These are phyloP conservation scores for Davidsoniella eucalypti DNA, from an alignment of 2,329 filamentous ascomycete species.

Conservation along the genomic window DNA sequence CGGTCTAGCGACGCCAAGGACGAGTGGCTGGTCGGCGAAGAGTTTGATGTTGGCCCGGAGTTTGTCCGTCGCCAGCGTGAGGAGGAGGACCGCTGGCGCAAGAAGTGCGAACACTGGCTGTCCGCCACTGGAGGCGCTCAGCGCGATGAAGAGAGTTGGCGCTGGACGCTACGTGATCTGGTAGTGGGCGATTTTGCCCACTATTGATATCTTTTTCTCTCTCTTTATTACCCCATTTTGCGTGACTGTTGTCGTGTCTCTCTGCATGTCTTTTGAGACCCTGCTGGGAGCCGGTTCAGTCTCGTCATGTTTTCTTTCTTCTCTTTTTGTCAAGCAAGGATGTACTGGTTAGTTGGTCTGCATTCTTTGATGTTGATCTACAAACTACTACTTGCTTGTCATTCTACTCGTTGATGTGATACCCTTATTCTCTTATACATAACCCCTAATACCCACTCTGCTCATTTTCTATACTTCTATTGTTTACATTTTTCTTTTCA, in stretches of 20 bases:
- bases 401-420: neutral
- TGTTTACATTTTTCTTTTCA: neutral
- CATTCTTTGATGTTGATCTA: no score
- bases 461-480: neutral
- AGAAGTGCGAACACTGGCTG: constrained; percentile 78
- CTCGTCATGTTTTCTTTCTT: no score
- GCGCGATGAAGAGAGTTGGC: constrained; percentile 47
- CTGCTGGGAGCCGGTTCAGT: no score
- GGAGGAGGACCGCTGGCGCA: constrained; percentile 82
- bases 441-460: neutral
- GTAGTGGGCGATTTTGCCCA: constrained; percentile 25
- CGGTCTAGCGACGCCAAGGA: constrained; percentile 44
- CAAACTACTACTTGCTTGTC: neutral
- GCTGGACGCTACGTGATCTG: constrained; percentile 58
- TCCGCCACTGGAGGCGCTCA: constrained; percentile 28
- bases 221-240: neutral
- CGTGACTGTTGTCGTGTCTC: no score
- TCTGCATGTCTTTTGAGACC: no score
- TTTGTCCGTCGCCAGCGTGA: constrained; percentile 79
- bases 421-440: neutral
- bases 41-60: constrained; percentile 92
- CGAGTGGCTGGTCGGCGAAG: constrained; percentile 79
- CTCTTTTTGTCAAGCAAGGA: no score
- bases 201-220: neutral
- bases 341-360: no score